Evolutionary conservation across 768 basidiomycete species (phyloP), one percentile per base, ranked within the genome.

Genomic region (Boletales sp.): DNA sequence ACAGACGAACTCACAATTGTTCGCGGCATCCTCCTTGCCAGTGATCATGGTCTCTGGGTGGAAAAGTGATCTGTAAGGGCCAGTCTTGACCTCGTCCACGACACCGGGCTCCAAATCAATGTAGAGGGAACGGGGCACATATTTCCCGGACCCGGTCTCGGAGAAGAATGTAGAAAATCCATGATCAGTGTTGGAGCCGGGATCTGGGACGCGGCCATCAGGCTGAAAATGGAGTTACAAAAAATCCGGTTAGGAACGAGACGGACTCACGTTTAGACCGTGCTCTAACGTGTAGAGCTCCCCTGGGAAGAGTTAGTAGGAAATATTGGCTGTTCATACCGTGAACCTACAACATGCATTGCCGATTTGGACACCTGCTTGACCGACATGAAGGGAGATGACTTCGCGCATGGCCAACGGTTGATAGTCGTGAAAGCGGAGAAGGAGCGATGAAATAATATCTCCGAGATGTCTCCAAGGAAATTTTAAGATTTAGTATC

Each of bases 151-250:
- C 60, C 89, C 88, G 43, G 88, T 89, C 72, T 90, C 95, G 36
- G 91, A 94, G 78, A 98, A 99, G 82, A 99, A 98, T 40, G 95
- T 98, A 43, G 89, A 90, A 76, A 97, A 97, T 42, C 97, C 95
- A 60, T 79, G 81, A 66, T 97, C 90, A 55, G 74, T 79, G 56
- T 68, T 73, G 9, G 43, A 19, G 34, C 29, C 27, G n/a, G 86
- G 81, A 57, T 78, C 79, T 50, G 77, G 68, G 56, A 94, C 77
- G 63, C 93, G 91, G 68, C 94, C 94, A 69, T 97, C 94, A 48
- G 93, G 88, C 94, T 97, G 61, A 31, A 52, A 49, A 36, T 15
- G 43, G 32, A 3, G 18, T 55, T 47, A 63, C 42, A 46, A 48
- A 45, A 64, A 55, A 38, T 34, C 38, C 42, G 34, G 15, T 15